Evolutionary conservation across 2,329 filamentous ascomycete genomes (phyloP).

Genomic region (Pseudogymnoascus sp.): DNA sequence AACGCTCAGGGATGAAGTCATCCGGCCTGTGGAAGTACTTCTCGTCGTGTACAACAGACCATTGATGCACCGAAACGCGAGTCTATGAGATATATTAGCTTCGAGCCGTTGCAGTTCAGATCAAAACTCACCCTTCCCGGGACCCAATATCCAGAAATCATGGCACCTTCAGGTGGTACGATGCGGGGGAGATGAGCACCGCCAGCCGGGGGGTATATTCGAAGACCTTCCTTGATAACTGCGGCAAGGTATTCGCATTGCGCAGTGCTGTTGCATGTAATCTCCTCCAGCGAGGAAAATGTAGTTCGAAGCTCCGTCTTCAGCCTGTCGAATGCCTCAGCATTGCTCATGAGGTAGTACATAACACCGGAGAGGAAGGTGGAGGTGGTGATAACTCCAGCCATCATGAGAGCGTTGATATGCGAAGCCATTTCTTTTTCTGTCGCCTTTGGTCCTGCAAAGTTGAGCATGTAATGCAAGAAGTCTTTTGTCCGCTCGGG

Average conservation of each 20-base stretch:
- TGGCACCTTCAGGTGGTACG: slow-evolving; percentile 16
- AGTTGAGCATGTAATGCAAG: slow-evolving; percentile 16
- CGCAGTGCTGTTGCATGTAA: slow-evolving; percentile 18
- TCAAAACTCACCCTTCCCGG: slow-evolving; percentile 15
- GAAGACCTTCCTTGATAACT: slow-evolving; percentile 29
- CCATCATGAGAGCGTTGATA: slow-evolving; percentile 27
- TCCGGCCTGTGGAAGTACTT: slow-evolving; percentile 16
- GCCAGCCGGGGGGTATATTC: slow-evolving; percentile 24
- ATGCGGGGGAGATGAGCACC: slow-evolving; percentile 15
- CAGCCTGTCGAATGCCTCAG: slow-evolving; percentile 30
- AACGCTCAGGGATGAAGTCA: slow-evolving; percentile 19
- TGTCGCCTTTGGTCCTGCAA: slow-evolving; percentile 15
- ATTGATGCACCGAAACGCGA: slow-evolving; percentile 19
- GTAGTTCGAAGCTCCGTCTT: slow-evolving; percentile 32
- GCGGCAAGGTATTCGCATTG: slow-evolving; percentile 28
- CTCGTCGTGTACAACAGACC: slow-evolving; percentile 17
- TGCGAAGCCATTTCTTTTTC: slow-evolving; percentile 12
- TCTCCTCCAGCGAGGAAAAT: slow-evolving; percentile 27
- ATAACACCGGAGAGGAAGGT: slow-evolving; percentile 34
- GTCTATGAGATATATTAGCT: slow-evolving; percentile 11
- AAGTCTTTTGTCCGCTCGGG: slow-evolving; percentile 14
- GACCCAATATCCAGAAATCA: slow-evolving; percentile 18
- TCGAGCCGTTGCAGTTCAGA: neutral
- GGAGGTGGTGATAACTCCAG: slow-evolving; percentile 43
- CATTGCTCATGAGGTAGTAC: slow-evolving; percentile 34